These are phyloP conservation scores for Suillus tomentosus DNA, from an alignment of 768 basidiomycete species.

Conservation along the genomic window DNA sequence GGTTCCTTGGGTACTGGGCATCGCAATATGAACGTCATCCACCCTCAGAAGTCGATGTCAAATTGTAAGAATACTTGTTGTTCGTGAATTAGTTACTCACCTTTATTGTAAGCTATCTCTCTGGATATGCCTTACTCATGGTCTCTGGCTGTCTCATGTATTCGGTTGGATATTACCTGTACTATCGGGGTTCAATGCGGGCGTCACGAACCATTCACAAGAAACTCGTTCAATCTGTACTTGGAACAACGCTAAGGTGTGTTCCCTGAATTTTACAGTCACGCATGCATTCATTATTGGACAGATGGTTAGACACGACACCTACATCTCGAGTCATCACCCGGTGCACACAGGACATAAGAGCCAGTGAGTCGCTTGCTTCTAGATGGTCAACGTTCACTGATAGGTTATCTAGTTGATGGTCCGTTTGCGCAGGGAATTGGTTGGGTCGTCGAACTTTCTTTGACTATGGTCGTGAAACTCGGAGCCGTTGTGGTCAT, in stretches of 20 bases:
- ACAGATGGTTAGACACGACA: slow-evolving; percentile 51
- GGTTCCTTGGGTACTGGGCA: slow-evolving; percentile 50
- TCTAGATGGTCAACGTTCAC: not conserved
- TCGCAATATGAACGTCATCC: slow-evolving; percentile 39
- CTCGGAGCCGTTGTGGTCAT: slow-evolving; percentile 39
- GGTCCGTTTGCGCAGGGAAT: slow-evolving; percentile 32
- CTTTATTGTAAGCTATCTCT: slow-evolving; percentile 45
- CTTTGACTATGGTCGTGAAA: slow-evolving; percentile 37
- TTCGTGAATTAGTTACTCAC: not conserved
- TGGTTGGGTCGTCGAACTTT: slow-evolving; percentile 31
- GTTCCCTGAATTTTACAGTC: slow-evolving; percentile 30
- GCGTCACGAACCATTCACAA: slow-evolving; percentile 58
- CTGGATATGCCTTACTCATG: slow-evolving; percentile 42
- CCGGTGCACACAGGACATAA: slow-evolving; percentile 68
- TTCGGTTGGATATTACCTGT: slow-evolving; percentile 38
- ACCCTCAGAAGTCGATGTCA: slow-evolving; percentile 35
- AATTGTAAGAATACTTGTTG: slow-evolving; percentile 30
- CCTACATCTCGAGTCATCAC: slow-evolving; percentile 63
- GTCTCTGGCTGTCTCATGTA: slow-evolving; percentile 35
- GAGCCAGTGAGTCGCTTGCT: slow-evolving; percentile 22
- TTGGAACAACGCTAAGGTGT: slow-evolving; percentile 65
- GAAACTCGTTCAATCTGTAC: slow-evolving; percentile 50
- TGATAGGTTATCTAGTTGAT: slow-evolving; percentile 32
- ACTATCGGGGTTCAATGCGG: slow-evolving; percentile 49
- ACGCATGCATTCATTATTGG: slow-evolving; percentile 32